phyloP scores from a whole-genome alignment of 1,284 basidiomycete genomes.

The Hypsizygus ulmarius region DNA sequence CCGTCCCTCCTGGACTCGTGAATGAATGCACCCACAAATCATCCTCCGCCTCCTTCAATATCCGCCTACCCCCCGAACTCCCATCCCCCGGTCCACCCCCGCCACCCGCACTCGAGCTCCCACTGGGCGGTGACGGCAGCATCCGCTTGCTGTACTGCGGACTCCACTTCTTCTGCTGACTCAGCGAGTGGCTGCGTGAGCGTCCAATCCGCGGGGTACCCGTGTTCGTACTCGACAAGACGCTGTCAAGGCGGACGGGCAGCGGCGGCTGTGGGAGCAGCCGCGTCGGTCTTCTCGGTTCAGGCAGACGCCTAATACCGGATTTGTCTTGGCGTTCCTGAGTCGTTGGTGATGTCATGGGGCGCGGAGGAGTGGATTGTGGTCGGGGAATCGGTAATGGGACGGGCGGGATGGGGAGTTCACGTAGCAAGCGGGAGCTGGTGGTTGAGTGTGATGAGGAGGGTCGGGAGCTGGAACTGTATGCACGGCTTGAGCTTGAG shows the following conservation, averaged over 20 bases:
- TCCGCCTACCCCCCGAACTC: constrained; percentile 8
- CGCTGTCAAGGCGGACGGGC: constrained; percentile 11
- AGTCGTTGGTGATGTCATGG: constrained; percentile 13
- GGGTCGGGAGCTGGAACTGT: constrained; percentile 21
- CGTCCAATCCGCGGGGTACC: neutral
- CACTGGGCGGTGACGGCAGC: constrained; percentile 19
- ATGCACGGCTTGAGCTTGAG: neutral
- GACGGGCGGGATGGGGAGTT: constrained; percentile 23
- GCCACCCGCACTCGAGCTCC: constrained; percentile 4
- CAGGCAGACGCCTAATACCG: neutral
- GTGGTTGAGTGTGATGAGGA: constrained; percentile 23
- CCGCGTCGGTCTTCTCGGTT: constrained; percentile 16
- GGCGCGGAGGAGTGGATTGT: constrained; percentile 27
- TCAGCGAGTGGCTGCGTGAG: constrained; percentile 12
- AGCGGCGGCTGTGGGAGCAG: constrained; percentile 20
- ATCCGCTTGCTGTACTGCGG: constrained; percentile 17
- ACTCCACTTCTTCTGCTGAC: constrained; percentile 17
- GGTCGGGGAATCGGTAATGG: constrained; percentile 23
- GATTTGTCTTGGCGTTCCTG: neutral
- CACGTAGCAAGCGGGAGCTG: constrained; percentile 21
- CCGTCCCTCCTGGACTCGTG: constrained; percentile 23
- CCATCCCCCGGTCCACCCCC: neutral
- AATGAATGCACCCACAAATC: constrained; percentile 14
- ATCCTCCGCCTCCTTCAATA: constrained; percentile 19
- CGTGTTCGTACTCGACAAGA: neutral